Base-by-base conservation (phyloP, 768 basidiomycete species). In the Leccinellum albellum region DNA sequence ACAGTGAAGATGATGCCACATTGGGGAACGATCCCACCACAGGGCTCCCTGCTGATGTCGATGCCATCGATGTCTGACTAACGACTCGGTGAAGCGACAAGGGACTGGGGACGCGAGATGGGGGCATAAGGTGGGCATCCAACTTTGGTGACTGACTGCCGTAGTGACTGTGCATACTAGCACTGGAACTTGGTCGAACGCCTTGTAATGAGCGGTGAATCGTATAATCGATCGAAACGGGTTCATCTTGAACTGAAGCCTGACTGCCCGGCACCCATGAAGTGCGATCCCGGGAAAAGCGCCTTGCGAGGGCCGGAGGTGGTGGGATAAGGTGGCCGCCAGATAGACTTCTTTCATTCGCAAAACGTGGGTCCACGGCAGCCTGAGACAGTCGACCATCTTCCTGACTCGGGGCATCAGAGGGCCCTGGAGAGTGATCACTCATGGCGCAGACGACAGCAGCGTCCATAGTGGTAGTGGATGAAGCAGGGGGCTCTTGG, bases 371-470 rank as follows among this genome's bases (percentile, higher is more conserved):
- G 24, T 46, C 68, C 6, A 47, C 40, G 0, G 55, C n/a, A 40
- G 4, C n/a, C 9, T 40, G 55, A 40, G 67, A 67, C 28, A 26
- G 37, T 8, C 31, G 56, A 35, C n/a, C 24, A 29, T 24, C 35
- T 23, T 53, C 62, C 1, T 49, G 44, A 32, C 13, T 7, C n/a
- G n/a, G n/a, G 9, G 12, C 24, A 23, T 56, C 49, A 24, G 57
- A 53, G 1, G 32, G 46, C 24, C 35, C 56, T 0, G 17, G 12
- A 0, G 40, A 51, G 20, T 63, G 68, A 42, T 51, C 35, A 21
- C 28, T 59, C 67, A 68, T 70, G 24, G 42, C 46, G 5, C 46
- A 66, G 44, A 64, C 32, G 20, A 33, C 7, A 20, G 40, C 47
- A 50, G 24, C 21, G 10, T 55, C 48, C 21, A 5, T 21, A 3